A percentile compares a stretch with the other conserved stretches of the same genome.
phyloP scores from a whole-genome alignment of 108 stramenopile genomes.

The Phaeodactylum tricornutum region DNA sequence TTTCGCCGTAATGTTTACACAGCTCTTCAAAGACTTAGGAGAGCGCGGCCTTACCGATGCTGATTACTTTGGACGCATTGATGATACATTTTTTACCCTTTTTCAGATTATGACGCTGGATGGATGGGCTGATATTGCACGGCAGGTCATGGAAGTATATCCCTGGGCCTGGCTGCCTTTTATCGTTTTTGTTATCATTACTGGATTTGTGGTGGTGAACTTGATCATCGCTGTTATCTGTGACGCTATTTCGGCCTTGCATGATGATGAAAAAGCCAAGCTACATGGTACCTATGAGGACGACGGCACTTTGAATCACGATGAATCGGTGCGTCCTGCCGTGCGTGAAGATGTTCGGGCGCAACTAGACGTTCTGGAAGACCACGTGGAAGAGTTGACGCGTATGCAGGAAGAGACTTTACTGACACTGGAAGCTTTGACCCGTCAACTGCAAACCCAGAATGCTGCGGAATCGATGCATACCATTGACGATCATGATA shows the following conservation, averaged over 20 bases:
- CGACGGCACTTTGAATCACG: slow-evolving; percentile 8
- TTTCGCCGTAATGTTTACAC: slow-evolving; percentile 63
- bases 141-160: slow-evolving; percentile 31
- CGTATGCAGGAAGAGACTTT: slow-evolving; percentile 30
- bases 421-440: slow-evolving; percentile 22
- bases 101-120: slow-evolving; percentile 54
- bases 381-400: slow-evolving; percentile 29
- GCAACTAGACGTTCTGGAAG: slow-evolving; percentile 28
- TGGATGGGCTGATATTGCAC: slow-evolving; percentile 33
- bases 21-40: slow-evolving; percentile 36
- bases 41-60: slow-evolving; percentile 10
- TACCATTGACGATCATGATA: too few relatives aligned
- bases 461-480: too few relatives aligned
- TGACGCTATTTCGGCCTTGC: slow-evolving; percentile 49
- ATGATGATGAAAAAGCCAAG: slow-evolving; percentile 37
- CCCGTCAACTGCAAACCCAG: slow-evolving; percentile 23
- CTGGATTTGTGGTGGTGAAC: slow-evolving; percentile 68
- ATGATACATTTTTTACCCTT: slow-evolving; percentile 37
- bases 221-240: slow-evolving; percentile 79
- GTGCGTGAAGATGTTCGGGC: slow-evolving; percentile 10
- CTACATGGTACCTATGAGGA: slow-evolving; percentile 31
- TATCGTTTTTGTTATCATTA: slow-evolving; percentile 51
- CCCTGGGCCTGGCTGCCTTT: slow-evolving; percentile 56
- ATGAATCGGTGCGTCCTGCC: slow-evolving; percentile 2
- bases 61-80: slow-evolving; percentile 49